A percentile compares a stretch with the other conserved stretches of the same genome.
phyloP scores from a whole-genome alignment of 2,329 filamentous ascomycete species.

The Chlorencoelia australis region DNA sequence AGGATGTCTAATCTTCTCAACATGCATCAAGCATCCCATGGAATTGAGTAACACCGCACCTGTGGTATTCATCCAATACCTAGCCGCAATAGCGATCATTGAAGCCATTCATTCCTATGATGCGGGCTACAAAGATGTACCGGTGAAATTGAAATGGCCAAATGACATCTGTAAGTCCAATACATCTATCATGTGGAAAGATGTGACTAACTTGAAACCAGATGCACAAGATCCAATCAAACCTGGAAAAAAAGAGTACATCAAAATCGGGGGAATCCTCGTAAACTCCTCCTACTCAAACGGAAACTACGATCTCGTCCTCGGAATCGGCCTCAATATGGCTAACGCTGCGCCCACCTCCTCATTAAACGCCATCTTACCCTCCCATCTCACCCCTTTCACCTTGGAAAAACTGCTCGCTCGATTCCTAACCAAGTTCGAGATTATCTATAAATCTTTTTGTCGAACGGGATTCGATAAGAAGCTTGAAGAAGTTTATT shows the following conservation, averaged over 20 bases:
- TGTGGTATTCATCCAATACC: conserved; percentile 88
- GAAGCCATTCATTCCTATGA: conserved; percentile 76
- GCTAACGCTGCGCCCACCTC: conserved; percentile 79
- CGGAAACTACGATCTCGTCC: conserved; percentile 71
- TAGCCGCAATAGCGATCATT: conserved; percentile 79
- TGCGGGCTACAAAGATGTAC: conserved; percentile 60
- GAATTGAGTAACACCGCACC: conserved; percentile 62
- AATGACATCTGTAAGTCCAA: conserved; percentile 71
- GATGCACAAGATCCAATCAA: conserved; percentile 56
- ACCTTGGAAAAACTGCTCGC: conserved; percentile 74
- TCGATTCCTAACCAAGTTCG: conserved; percentile 66
- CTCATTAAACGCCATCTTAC: conserved; percentile 66
- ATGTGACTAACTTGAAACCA: conserved; percentile 20
- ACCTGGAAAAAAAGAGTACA: conserved; percentile 44
- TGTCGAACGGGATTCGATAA: conserved; percentile 63
- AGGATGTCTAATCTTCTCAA: conserved; percentile 80
- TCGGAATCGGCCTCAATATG: conserved; percentile 81
- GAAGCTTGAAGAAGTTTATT: conserved; percentile 67
- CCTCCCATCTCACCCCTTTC: conserved; percentile 43
- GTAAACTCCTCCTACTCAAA: conserved; percentile 77
- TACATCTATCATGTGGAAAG: neutral
- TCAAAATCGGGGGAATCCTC: conserved; percentile 89
- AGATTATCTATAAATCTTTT: conserved; percentile 68
- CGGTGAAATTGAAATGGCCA: conserved; percentile 90
- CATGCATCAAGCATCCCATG: conserved; percentile 73